Evolutionary conservation across 306 rosid species (phyloP), one percentile per base, ranked within the genome.

Genomic region (Pueraria montana): DNA sequence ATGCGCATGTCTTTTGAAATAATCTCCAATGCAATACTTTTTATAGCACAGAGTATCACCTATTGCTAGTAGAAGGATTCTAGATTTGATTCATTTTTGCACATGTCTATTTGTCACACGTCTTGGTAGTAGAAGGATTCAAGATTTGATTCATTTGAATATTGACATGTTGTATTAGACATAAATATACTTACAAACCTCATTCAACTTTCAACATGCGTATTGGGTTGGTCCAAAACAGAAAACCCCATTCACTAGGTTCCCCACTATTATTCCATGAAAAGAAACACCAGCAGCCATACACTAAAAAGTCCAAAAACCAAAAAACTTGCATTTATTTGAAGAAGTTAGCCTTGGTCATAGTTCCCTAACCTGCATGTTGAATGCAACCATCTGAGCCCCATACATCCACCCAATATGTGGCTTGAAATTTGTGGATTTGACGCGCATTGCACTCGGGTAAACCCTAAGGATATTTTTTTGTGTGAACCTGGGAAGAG

Each of bases 301-400:
- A n/a, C 42, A 53, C 40, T 42, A 20, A 16, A 24, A 61, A 61
- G 13, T 58, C 38, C 8, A 43, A 12, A 58, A 5, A 13, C 59
- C 3, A 34, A 30, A 45, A 52, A 53, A 23, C 13, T 40, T 71
- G 27, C 43, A 12, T 70, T 58, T 61, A 30, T 46, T 45, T 45
- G 72, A 38, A 62, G 32, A 27, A 68, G 63, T 20, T 68, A 7
- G 23, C 62, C 18, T 55, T 79, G 80, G 74, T 40, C 55, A 72
- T 4, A 32, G 42, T 76, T 84, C 24, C 58, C 93, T 84, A 77
- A 96, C 99, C 99, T 96, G 99, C 97, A 96, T 96, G 85, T 96
- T 96, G 81, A 94, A 92, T 50, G 99, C 99, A 59, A 96, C 96
- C 99, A 96, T 92, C 67, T 96, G 99, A 88, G 90, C 99, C 49